These are phyloP conservation scores for Aspergillus bertholletiae DNA, from an alignment of 495 filamentous ascomycete genomes.

Conservation along the genomic window DNA sequence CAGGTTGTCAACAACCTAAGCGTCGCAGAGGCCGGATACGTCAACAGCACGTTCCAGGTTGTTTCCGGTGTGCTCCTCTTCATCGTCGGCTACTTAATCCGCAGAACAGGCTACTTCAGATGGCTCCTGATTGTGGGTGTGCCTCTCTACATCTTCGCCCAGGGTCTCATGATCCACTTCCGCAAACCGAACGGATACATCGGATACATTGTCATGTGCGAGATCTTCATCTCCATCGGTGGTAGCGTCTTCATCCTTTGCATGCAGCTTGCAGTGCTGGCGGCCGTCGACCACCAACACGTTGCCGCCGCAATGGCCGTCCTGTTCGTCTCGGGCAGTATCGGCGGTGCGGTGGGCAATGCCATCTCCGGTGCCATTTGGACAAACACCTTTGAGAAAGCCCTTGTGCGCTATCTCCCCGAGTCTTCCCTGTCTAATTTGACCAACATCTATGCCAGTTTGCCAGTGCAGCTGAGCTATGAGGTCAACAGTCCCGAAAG, in stretches of 20 bases:
- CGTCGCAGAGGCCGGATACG: slow-evolving; percentile 51
- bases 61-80: slow-evolving; percentile 46
- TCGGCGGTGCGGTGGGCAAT: slow-evolving; percentile 64
- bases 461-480: slow-evolving; percentile 51
- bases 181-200: slow-evolving; percentile 54
- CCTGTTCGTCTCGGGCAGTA: slow-evolving; percentile 53
- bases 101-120: slow-evolving; percentile 53
- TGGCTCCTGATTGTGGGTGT: slow-evolving; percentile 52
- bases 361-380: slow-evolving; percentile 65
- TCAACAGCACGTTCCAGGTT: slow-evolving; percentile 49
- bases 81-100: slow-evolving; percentile 50
- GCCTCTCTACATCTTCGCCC: slow-evolving; percentile 54
- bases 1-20: slow-evolving; percentile 64
- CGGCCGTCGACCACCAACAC: slow-evolving; percentile 60
- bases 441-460: slow-evolving; percentile 45
- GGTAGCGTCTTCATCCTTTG: slow-evolving; percentile 57
- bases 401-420: slow-evolving; percentile 55
- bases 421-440: slow-evolving; percentile 29
- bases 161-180: slow-evolving; percentile 64
- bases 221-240: slow-evolving; percentile 67
- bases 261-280: slow-evolving; percentile 66
- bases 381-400: slow-evolving; percentile 53
- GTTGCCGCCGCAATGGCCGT: slow-evolving; percentile 65
- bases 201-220: slow-evolving; percentile 68
- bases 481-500: slow-evolving; percentile 43